Conservation (phyloP, 108 stramenopile genomes). For the Cylindrotheca closterium region DNA sequence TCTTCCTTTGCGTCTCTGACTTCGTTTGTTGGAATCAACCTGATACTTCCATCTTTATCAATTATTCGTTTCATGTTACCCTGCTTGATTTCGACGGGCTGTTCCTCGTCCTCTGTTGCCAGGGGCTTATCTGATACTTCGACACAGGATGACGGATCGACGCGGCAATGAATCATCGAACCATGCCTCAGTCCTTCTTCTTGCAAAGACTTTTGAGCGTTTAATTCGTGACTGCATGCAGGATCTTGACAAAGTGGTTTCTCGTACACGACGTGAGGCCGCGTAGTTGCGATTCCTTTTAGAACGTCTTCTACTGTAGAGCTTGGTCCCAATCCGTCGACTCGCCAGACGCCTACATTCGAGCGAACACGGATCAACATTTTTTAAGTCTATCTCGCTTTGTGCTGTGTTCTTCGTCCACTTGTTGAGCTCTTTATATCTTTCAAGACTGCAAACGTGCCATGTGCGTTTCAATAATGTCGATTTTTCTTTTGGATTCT, state of each 20-base stretch:
- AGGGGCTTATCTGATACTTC: conserved; percentile 5
- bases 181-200: conserved; percentile 54
- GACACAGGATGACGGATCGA: conserved; percentile 68
- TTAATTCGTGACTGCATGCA: conserved; percentile 49
- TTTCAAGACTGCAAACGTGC: too few relatives aligned
- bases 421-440: too few relatives aligned
- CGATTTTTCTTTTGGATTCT: too few relatives aligned
- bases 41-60: conserved; percentile 79
- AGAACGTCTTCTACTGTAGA: conserved; percentile 50
- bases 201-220: conserved; percentile 32
- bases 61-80: conserved; percentile 72
- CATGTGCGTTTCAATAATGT: too few relatives aligned
- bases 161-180: conserved; percentile 79
- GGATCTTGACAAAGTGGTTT: conserved; percentile 63
- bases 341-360: conserved; percentile 85
- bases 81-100: neutral
- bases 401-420: too few relatives aligned
- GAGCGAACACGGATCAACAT: conserved; percentile 87
- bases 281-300: conserved; percentile 51
- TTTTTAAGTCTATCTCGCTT: too few relatives aligned
- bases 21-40: conserved; percentile 60
- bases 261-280: conserved; percentile 74
- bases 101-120: conserved; percentile 5
- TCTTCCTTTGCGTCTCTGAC: conserved; percentile 27
- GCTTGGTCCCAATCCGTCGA: conserved; percentile 42